phyloP scores from a whole-genome alignment of 345 rosid species.

The Durio zibethinus region DNA sequence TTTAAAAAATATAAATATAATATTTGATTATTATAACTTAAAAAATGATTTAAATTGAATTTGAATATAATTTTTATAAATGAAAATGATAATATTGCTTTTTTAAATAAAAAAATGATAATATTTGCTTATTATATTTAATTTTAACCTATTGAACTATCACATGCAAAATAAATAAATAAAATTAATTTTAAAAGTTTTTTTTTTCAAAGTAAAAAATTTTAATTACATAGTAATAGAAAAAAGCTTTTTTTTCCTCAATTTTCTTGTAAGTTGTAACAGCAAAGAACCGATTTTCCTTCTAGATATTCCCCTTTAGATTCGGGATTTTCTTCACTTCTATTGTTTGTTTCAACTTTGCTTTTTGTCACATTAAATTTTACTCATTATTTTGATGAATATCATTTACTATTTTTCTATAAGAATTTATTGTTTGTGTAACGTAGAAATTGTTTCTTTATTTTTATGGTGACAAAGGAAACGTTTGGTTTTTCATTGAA shows the following conservation, averaged over 20 bases:
- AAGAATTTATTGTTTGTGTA: background rate
- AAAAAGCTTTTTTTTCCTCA: background rate
- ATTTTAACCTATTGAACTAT: background rate
- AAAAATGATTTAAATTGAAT: too few relatives aligned
- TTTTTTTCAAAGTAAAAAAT: background rate
- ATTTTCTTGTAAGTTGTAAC: slow-evolving; percentile 28
- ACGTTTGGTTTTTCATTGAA: slow-evolving; percentile 11
- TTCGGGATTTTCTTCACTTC: slow-evolving; percentile 42
- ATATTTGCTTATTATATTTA: too few relatives aligned
- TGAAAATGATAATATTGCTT: too few relatives aligned
- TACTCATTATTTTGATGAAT: background rate
- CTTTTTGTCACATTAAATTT: too few relatives aligned
- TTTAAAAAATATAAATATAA: too few relatives aligned
- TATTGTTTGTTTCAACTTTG: background rate
- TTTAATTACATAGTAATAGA: background rate
- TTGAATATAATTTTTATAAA: too few relatives aligned
- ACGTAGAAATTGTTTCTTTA: background rate
- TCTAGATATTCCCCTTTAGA: slow-evolving; percentile 58
- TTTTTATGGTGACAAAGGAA: slow-evolving; percentile 17
- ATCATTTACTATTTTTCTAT: background rate
- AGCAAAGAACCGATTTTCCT: slow-evolving; percentile 38
- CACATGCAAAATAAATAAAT: background rate
- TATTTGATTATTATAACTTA: too few relatives aligned
- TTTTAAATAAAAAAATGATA: too few relatives aligned
- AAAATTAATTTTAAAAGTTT: background rate